Conservation (phyloP, 2,329 filamentous ascomycete genomes). For the Blastomyces gilchristii region DNA sequence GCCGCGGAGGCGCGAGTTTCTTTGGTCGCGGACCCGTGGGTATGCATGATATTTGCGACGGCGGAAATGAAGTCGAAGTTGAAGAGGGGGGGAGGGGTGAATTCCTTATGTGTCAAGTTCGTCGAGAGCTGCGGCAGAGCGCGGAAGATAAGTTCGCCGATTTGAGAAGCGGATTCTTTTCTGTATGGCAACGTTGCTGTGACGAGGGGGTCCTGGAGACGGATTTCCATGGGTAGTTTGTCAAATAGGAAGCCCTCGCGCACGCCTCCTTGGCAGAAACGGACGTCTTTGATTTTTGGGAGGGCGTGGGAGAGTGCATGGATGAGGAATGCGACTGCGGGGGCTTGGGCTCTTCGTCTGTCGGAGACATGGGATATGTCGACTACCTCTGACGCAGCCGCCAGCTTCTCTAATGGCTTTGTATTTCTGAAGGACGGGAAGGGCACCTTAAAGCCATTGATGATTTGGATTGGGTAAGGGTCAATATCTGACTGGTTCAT, state of each 20-base stretch:
- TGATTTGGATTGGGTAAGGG: conserved; percentile 73
- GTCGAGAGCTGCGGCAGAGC: conserved; percentile 34
- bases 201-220: conserved; percentile 57
- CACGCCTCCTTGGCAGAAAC: conserved; percentile 81
- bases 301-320: conserved; percentile 60
- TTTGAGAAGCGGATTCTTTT: conserved; percentile 36
- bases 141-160: conserved; percentile 41
- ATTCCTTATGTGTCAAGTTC: conserved; percentile 17
- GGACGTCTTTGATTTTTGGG: conserved; percentile 60
- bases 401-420: conserved; percentile 34
- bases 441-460: conserved; percentile 63
- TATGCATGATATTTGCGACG: conserved; percentile 50
- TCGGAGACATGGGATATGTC: conserved; percentile 65
- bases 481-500: conserved; percentile 64
- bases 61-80: conserved; percentile 42
- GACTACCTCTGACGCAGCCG: conserved; percentile 23
- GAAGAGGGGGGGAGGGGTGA: conserved; percentile 33
- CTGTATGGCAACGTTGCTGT: conserved; percentile 49
- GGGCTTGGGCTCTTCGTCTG: conserved; percentile 67
- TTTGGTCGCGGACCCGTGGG: conserved; percentile 42
- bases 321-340: conserved; percentile 73
- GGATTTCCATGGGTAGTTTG: conserved; percentile 49
- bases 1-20: conserved; percentile 54
- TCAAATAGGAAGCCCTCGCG: conserved; percentile 73
- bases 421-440: conserved; percentile 49